Base-by-base conservation (phyloP, 371 early-diverging fungal species). In the Saksenaea oblongispora region DNA sequence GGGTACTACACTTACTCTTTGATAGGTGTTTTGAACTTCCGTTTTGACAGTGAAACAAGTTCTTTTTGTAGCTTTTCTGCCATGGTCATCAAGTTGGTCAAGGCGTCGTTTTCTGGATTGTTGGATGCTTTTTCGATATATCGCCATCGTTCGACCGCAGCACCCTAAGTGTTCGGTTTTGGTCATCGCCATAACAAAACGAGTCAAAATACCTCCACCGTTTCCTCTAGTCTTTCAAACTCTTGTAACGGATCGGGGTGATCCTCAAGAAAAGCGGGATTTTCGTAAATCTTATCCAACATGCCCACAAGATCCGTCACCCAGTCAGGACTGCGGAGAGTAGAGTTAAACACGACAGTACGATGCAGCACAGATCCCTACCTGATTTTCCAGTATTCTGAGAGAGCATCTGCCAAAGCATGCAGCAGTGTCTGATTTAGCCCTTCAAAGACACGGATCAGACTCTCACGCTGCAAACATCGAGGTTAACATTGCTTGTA, bases 61-160 rank as follows among this genome's bases (percentile, higher is more conserved):
- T 82, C 83, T 41, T 79, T 78, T 53, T 73, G 70, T 4, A 82
- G 55, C 36, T 82, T 82, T 44, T 82, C 80, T 8, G 83, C 83
- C 64, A 82, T 55, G 10, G 76, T 64, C 59, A 79, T 65, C 17
- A 82, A 54, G 41, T 76, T 75, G n/a, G 62, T 66, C 37, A 47
- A 31, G 3, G 26, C 72, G 34, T 77, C 73, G 42, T 70, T 71
- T 39, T 70, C 34, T 27, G 70, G 67, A n/a, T 73, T 61, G 18
- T 73, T 61, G 10, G 67, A 54, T 0, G 64, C 71, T 51, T 74
- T 79, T 59, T 78, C 78, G 0, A 82, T 53, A 0, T 68, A 63
- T 53, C 77, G 69, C 83, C 83, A 82, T 63, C 83, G 61, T n/a
- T 66, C 70, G 7, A 82, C 83, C 41, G 83, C 83, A 17, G 83